phyloP scores from a whole-genome alignment of 1,139 yeast species.

The Trichomonascaceae sp. region DNA sequence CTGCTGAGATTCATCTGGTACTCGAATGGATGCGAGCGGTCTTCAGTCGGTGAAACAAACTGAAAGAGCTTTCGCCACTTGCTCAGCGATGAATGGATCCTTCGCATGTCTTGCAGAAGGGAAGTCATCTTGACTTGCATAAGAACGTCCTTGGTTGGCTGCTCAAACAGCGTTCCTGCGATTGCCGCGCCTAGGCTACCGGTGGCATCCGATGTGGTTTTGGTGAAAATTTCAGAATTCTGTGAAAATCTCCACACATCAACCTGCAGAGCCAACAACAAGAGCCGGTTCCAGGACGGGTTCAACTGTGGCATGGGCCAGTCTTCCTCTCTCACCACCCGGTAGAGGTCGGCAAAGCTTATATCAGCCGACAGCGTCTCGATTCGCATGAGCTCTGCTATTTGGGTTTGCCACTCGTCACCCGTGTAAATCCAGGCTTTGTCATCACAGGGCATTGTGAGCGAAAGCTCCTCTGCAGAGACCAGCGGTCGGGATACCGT shows the following conservation, averaged over 20 bases:
- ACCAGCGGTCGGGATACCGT: slow-evolving; percentile 3
- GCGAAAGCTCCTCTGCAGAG: slow-evolving; percentile 2
- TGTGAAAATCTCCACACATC: slow-evolving; percentile 4
- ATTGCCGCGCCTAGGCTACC: not conserved
- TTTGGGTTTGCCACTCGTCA: slow-evolving; percentile 1
- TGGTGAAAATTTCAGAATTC: slow-evolving; percentile 2
- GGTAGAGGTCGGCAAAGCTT: slow-evolving; percentile 2
- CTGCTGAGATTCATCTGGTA: slow-evolving; percentile 2
- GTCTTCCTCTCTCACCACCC: slow-evolving; percentile 2
- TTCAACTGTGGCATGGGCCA: slow-evolving; percentile 1
- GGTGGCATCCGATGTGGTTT: slow-evolving; percentile 1
- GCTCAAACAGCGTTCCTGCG: not conserved
- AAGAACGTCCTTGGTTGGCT: too few species aligned
- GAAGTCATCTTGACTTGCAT: not conserved
- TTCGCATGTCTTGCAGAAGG: not conserved
- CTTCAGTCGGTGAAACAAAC: not conserved
- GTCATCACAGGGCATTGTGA: slow-evolving; percentile 2
- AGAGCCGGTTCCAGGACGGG: slow-evolving; percentile 2
- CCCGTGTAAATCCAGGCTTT: slow-evolving; percentile 3
- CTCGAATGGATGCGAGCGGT: too few species aligned
- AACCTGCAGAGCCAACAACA: slow-evolving; percentile 1
- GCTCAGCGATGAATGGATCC: not conserved
- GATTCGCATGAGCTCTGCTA: not conserved
- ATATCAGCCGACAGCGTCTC: not conserved
- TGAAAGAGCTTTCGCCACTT: slow-evolving; percentile 3